phyloP scores from a whole-genome alignment of 2,329 filamentous ascomycete species.

The Alternaria triticina region DNA sequence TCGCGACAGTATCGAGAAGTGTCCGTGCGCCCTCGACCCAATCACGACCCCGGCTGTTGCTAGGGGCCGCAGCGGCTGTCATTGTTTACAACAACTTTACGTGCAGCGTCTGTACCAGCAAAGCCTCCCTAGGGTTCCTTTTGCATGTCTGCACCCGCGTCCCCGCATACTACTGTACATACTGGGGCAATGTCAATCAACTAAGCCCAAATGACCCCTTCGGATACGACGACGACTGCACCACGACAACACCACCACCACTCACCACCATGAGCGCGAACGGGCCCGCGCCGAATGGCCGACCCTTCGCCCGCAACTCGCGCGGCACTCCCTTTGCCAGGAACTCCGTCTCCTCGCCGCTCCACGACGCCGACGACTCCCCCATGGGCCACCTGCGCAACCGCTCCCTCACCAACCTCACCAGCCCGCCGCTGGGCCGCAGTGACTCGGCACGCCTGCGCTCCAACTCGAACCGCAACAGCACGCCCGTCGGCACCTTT shows the following conservation, averaged over 20 bases:
- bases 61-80: conserved; percentile 12
- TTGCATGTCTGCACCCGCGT: conserved; percentile 1
- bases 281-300: conserved; percentile 65
- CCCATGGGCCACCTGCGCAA: conserved; percentile 67
- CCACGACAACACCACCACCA: conserved; percentile 22
- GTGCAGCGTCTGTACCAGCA: not conserved
- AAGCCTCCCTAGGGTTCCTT: not conserved
- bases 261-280: conserved; percentile 58
- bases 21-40: not conserved
- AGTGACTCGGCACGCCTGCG: conserved; percentile 50
- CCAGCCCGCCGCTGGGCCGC: conserved; percentile 37
- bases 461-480: conserved; percentile 70
- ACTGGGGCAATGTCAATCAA: conserved; percentile 26
- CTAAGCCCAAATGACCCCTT: not conserved
- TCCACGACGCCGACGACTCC: conserved; percentile 49
- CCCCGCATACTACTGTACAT: conserved; percentile 8
- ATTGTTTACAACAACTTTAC: conserved; percentile 13
- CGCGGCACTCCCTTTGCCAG: conserved; percentile 82
- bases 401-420: conserved; percentile 66
- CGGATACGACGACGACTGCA: conserved; percentile 22
- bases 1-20: not conserved
- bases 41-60: conserved; percentile 15
- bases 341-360: conserved; percentile 68
- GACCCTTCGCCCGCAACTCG: conserved; percentile 65
- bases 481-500: conserved; percentile 79